Base-by-base conservation (phyloP, 2,329 filamentous ascomycete genomes). In the Mollisiaceae sp. region DNA sequence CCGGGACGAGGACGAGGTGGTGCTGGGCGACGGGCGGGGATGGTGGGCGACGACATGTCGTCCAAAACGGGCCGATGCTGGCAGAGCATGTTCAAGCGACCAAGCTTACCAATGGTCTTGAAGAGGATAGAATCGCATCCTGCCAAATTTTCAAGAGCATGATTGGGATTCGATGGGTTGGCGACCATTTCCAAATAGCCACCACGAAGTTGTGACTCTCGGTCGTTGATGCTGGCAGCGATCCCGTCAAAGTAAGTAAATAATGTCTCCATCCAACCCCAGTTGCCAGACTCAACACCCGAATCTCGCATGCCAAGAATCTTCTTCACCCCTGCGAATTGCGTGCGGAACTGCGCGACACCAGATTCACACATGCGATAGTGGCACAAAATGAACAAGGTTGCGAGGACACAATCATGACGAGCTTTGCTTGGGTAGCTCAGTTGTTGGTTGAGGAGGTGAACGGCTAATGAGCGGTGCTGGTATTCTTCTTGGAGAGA, bases 191-290 rank as follows among this genome's bases (percentile, higher is more conserved):
- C 88, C 39, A 91, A 77, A 60, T 85, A 86, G 39, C 84, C 82
- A 32, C 85, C 85, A 43, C 84, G 83, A 20, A 97, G 86, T 77
- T 97, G 92, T 36, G 91, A 88, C 78, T 97, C 94, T 60, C 94
- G 88, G 78, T 97, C 92, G 72, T 97, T 97, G 75, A 97, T 92
- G 60, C 91, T 94, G 45, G 92, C 92, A 0, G 93, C 93, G 80
- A 97, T 92, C 63, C 94, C 92, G 77, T 97, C 94, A 75, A 97
- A 96, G 84, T 94, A 97, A 39, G 92, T 95, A 75, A 97, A 97
- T 71, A 97, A 88, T 50, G 92, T 89, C 73, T 96, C 92, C 81
- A 97, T 94, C 94, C 94, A 97, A 14, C 89, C 87, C 65, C 92
- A 91, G 67, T 93, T 91, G 59, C 88, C 81, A 14, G 82, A 82